Conservation (phyloP, 2,329 filamentous ascomycete genomes). For the Claviceps arundinis region DNA sequence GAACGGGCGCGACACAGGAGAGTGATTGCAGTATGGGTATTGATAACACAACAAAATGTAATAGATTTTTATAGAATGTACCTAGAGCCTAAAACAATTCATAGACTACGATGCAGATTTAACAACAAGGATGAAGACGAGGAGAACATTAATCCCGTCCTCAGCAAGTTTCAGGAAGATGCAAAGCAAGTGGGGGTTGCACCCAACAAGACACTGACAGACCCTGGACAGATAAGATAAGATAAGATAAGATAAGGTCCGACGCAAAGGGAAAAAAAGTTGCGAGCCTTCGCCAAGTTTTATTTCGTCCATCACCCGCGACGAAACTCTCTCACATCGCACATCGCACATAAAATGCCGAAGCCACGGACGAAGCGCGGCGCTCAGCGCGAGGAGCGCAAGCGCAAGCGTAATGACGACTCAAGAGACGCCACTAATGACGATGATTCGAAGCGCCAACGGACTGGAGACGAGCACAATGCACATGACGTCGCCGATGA, state of each 20-base stretch:
- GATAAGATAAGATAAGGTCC: background rate
- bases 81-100: no score
- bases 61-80: no score
- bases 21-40: no score
- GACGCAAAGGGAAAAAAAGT: conserved; percentile 4
- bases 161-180: no score
- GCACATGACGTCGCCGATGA: background rate
- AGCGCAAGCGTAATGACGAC: conserved; percentile 22
- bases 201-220: background rate
- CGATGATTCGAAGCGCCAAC: conserved; percentile 14
- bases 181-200: background rate
- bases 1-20: no score
- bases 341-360: conserved; percentile 23
- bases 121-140: no score
- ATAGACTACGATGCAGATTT: no score
- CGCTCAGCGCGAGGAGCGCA: conserved; percentile 25
- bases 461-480: conserved; percentile 9
- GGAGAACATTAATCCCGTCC: no score
- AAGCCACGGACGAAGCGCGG: conserved; percentile 31
- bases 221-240: background rate
- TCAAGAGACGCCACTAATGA: conserved; percentile 7
- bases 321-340: background rate
- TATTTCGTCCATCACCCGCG: background rate
- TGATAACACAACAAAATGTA: no score
- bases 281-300: background rate